Percentiles rank a stretch among this genome's conserved stretches.
These are phyloP conservation scores for Cutaneotrichosporon arboriforme DNA, from an alignment of 1,284 basidiomycete species.

Conservation along the genomic window DNA sequence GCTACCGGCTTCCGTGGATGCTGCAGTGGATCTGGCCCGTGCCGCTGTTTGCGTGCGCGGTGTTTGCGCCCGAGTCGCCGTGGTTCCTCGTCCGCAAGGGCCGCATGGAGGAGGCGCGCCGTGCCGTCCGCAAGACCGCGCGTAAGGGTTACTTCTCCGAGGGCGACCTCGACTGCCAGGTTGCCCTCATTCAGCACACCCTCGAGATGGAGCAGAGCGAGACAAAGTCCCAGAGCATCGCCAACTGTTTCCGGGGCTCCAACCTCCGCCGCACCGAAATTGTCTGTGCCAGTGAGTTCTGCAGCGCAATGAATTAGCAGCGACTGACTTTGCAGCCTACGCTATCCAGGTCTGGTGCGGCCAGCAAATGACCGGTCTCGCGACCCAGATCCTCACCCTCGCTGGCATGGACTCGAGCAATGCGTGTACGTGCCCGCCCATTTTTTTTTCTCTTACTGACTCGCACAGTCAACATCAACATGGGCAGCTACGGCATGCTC, in stretches of 20 bases:
- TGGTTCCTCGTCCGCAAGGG: constrained; percentile 24
- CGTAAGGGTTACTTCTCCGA: constrained; percentile 23
- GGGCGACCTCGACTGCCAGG: constrained; percentile 35
- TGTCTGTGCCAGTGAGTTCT: constrained; percentile 8
- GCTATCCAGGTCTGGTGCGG: constrained; percentile 10
- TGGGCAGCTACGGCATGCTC: constrained; percentile 32
- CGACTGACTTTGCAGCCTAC: background rate
- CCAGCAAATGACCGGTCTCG: constrained; percentile 7
- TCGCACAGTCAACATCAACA: constrained; percentile 5
- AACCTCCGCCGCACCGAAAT: constrained; percentile 51
- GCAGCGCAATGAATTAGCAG: background rate
- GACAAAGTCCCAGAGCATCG: constrained; percentile 43
- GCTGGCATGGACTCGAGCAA: constrained; percentile 37
- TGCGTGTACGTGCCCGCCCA: background rate
- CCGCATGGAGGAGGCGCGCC: constrained; percentile 44
- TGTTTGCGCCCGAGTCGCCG: constrained; percentile 20
- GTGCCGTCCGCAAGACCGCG: constrained; percentile 35
- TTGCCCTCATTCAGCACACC: constrained; percentile 38
- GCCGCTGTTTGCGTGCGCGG: constrained; percentile 12
- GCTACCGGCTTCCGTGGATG: constrained; percentile 18
- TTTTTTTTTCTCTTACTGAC: background rate
- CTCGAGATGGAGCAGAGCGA: constrained; percentile 23
- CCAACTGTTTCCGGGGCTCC: constrained; percentile 48
- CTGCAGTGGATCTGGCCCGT: constrained; percentile 26
- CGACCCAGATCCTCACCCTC: constrained; percentile 18